Base-by-base conservation (phyloP, 2,329 filamentous ascomycete genomes). In the Aspergillus fructus region DNA sequence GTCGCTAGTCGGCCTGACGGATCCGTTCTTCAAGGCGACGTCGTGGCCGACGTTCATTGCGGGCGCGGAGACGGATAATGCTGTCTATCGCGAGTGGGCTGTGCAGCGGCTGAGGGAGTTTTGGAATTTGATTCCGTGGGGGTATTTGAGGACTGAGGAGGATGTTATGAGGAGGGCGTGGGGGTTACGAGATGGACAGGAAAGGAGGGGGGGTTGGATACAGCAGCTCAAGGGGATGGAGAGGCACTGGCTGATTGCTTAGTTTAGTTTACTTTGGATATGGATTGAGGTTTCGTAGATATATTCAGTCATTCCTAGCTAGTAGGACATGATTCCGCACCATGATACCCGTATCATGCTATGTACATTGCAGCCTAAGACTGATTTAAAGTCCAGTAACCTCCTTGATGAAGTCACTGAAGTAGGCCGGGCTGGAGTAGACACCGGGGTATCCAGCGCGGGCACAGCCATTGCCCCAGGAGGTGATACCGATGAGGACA, bases 1-100 rank as follows among this genome's bases (percentile, higher is more conserved):
- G 13, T 47, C 51, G 5, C 30, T 41, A 0, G 17, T 55, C 4
- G 37, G 49, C 12, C 19, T 23, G n/a, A 21, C n/a, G 5, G 47
- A 59, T 30, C 40, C 51, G n/a, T 3, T 59, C 1, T 55, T 55
- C 27, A 55, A 55, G n/a, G 56, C 46, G 21, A 59, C 56, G 4
- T 45, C 40, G 9, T 59, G 52, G 56, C 52, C 52, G 33, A 59
- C 46, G 11, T 59, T 59, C 8, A 51, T 59, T 37, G 56, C 52
- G 5, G 56, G 56, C 1, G 52, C 37, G 4, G 56, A 59, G 19
- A 55, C 52, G 4, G 33, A 51, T n/a, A 48, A 49, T 30, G 23
- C 24, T 2, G 42, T 37, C 7, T 47, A 40, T 17, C 17, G 50
- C 3, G 8, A 40, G 15, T 53, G 50, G 50, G 41, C 52, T 3